Conservation (phyloP, 345 rosid species). For the Trapa bicornis region DNA sequence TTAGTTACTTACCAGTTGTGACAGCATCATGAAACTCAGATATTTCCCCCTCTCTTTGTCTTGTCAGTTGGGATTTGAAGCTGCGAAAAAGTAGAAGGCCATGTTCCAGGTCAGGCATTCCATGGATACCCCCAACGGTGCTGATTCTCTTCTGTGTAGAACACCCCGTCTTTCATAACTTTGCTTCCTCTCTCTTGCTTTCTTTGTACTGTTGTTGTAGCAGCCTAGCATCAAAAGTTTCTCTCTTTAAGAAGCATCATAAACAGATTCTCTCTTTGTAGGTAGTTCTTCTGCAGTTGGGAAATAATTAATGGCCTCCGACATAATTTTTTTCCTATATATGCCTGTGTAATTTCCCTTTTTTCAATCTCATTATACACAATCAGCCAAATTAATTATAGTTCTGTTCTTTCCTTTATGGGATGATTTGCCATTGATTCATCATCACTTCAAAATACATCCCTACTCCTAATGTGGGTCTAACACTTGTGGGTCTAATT, state of each 20-base stretch:
- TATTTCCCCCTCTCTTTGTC: not conserved
- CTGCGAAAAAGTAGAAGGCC: not conserved
- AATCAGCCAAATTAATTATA: no score
- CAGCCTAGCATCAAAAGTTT: not conserved
- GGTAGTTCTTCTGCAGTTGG: conserved; percentile 1
- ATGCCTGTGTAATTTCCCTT: not conserved
- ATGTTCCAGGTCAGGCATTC: not conserved
- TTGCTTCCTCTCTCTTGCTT: not conserved
- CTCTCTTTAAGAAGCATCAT: not conserved
- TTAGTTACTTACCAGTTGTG: not conserved
- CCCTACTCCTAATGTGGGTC: no score
- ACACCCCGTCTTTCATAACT: not conserved
- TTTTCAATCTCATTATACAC: not conserved
- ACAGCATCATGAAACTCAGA: not conserved
- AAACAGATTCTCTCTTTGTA: not conserved
- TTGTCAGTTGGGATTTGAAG: not conserved
- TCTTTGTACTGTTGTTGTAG: not conserved
- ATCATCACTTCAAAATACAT: no score
- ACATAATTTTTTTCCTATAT: not conserved
- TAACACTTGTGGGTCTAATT: no score
- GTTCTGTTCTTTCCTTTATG: no score
- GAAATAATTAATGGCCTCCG: not conserved
- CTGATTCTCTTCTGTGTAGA: not conserved
- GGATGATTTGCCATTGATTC: no score
- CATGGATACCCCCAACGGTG: not conserved